phyloP scores from a whole-genome alignment of 352 stramenopile genomes.

The Phytophthora sp. region DNA sequence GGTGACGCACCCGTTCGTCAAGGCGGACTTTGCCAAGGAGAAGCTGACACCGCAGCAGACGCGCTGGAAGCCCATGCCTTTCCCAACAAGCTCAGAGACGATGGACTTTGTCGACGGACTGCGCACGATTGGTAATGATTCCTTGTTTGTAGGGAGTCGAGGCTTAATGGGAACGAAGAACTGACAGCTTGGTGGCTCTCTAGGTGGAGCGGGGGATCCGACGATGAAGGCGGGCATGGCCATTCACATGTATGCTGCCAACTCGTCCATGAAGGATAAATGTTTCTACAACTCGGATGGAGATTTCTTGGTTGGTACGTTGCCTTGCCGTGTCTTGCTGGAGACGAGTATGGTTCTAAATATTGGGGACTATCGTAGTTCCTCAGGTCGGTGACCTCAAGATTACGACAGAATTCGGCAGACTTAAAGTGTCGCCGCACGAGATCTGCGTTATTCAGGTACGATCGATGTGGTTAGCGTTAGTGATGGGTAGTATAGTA shows the following conservation, averaged over 20 bases:
- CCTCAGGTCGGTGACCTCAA: slow-evolving; percentile 91
- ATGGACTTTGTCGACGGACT: slow-evolving; percentile 92
- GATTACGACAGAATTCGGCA: slow-evolving; percentile 95
- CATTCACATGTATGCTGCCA: slow-evolving; percentile 95
- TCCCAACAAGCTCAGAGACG: slow-evolving; percentile 51
- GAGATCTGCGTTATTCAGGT: slow-evolving; percentile 96
- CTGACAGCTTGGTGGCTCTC: not conserved
- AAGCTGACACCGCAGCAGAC: slow-evolving; percentile 91
- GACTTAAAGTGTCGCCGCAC: slow-evolving; percentile 80
- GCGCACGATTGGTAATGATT: slow-evolving; percentile 64
- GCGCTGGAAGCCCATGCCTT: slow-evolving; percentile 90
- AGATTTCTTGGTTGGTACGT: slow-evolving; percentile 93
- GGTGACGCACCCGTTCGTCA: slow-evolving; percentile 54
- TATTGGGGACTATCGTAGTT: slow-evolving; percentile 50
- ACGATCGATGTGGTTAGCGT: not conserved
- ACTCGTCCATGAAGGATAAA: slow-evolving; percentile 90
- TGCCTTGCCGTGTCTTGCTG: not conserved
- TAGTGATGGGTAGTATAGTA: not conserved
- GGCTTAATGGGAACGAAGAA: not conserved
- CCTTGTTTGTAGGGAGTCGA: not conserved
- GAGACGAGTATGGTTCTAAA: not conserved
- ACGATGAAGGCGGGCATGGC: slow-evolving; percentile 91
- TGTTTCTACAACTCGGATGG: slow-evolving; percentile 97
- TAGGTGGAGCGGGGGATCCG: slow-evolving; percentile 85
- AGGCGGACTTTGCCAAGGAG: slow-evolving; percentile 73